Evolutionary conservation across 176 grass and related monocot species (phyloP).

Genomic region (Zoysia pacifica): DNA sequence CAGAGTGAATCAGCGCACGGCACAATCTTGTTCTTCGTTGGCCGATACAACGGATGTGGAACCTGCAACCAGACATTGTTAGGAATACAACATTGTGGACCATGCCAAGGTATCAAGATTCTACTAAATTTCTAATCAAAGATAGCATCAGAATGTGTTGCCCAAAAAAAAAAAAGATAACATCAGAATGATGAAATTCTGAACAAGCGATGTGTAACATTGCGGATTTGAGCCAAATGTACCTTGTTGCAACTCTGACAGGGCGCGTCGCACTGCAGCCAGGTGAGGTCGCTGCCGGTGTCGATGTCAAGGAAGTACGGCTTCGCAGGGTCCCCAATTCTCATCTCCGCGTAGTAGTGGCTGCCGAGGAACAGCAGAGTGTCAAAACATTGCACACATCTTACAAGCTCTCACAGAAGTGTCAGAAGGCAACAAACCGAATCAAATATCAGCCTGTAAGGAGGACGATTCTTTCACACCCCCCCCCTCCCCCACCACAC

Average conservation of each 20-base stretch:
- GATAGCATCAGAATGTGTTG: background rate
- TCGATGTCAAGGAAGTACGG: conserved; percentile 87
- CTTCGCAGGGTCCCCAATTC: conserved; percentile 80
- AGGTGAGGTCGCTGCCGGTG: conserved; percentile 93
- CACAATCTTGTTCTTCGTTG: conserved; percentile 54
- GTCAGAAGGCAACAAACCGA: background rate
- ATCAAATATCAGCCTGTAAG: background rate
- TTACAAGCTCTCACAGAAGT: background rate
- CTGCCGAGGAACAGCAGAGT: conserved; percentile 39
- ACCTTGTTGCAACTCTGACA: conserved; percentile 90
- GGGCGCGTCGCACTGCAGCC: conserved; percentile 91
- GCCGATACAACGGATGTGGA: conserved; percentile 66
- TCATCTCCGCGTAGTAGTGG: conserved; percentile 65
- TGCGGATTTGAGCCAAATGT: background rate
- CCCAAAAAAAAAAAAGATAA: background rate
- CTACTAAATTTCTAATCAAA: background rate
- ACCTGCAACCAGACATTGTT: conserved; percentile 46
- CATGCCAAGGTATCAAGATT: background rate
- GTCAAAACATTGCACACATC: background rate
- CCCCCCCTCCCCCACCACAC: too few species aligned
- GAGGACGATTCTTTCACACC: too few species aligned
- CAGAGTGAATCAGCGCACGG: conserved; percentile 68
- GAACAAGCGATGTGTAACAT: background rate
- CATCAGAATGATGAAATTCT: background rate
- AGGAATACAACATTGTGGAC: conserved; percentile 40